phyloP scores from a whole-genome alignment of 2,329 filamentous ascomycete genomes.

The Didymellaceae sp. region DNA sequence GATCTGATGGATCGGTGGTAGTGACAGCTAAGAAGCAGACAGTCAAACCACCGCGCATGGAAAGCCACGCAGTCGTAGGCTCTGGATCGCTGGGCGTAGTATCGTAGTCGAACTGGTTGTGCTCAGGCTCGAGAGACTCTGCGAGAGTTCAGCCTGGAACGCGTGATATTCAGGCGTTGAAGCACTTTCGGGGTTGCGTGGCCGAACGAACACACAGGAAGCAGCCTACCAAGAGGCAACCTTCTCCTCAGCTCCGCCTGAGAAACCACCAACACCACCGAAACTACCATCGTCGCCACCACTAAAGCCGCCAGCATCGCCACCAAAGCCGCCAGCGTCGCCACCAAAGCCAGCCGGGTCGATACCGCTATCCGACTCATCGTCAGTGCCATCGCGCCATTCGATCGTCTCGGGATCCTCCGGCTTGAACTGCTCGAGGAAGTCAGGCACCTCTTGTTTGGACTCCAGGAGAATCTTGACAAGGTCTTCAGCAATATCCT shows the following conservation, averaged over 20 bases:
- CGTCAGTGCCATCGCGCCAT: slow-evolving; percentile 61
- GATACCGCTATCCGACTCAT: slow-evolving; percentile 41
- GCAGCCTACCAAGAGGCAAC: slow-evolving; percentile 36
- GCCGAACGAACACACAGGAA: background rate
- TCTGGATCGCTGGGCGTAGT: slow-evolving; percentile 2
- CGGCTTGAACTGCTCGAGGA: slow-evolving; percentile 71
- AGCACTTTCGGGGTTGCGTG: slow-evolving; percentile 2
- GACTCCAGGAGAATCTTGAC: slow-evolving; percentile 84
- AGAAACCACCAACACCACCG: slow-evolving; percentile 21
- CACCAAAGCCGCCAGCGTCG: slow-evolving; percentile 19
- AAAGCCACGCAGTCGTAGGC: slow-evolving; percentile 2
- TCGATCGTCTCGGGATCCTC: slow-evolving; percentile 58
- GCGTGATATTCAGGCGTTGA: background rate
- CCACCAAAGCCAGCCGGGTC: slow-evolving; percentile 21
- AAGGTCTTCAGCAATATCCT: slow-evolving; percentile 73
- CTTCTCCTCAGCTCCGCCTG: slow-evolving; percentile 32
- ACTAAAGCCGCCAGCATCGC: slow-evolving; percentile 3
- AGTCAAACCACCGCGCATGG: slow-evolving; percentile 24
- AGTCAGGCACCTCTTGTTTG: slow-evolving; percentile 79
- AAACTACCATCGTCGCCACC: slow-evolving; percentile 11
- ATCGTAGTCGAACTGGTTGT: background rate
- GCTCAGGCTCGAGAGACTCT: background rate
- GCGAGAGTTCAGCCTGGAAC: background rate
- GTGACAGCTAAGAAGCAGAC: slow-evolving; percentile 12
- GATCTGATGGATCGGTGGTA: slow-evolving; percentile 15